These are phyloP conservation scores for Pythium sp. DNA, from an alignment of 352 stramenopile species.

Conservation along the genomic window DNA sequence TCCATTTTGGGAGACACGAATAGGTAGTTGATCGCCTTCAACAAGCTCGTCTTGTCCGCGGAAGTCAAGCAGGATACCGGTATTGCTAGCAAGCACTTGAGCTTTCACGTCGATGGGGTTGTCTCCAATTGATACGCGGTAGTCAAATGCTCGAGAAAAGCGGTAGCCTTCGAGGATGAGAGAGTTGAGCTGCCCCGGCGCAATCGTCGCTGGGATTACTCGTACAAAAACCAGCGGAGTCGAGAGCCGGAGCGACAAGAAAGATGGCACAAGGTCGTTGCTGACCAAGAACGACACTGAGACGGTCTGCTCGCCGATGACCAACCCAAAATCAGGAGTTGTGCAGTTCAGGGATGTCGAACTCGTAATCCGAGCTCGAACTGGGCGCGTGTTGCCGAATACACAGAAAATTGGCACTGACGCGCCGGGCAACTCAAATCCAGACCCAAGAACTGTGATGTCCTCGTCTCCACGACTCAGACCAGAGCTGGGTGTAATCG, in stretches of 20 bases:
- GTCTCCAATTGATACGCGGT: background rate
- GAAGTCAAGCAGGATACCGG: background rate
- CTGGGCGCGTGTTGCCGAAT: conserved; percentile 4
- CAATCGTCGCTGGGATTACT: background rate
- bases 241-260: background rate
- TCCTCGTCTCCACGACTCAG: background rate
- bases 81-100: background rate
- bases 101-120: background rate
- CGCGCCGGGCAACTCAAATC: conserved; percentile 14
- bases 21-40: background rate
- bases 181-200: background rate
- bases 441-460: conserved; percentile 23
- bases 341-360: background rate
- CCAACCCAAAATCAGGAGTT: background rate
- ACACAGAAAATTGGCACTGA: conserved; percentile 4
- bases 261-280: background rate
- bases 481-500: background rate
- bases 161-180: background rate
- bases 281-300: conserved; percentile 9
- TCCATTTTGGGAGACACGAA: background rate
- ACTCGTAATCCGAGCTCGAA: conserved; percentile 1
- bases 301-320: background rate
- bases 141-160: background rate
- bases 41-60: background rate
- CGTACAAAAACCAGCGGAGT: conserved; percentile 1